Base-by-base conservation (phyloP, 2,329 filamentous ascomycete genomes). In the Cladosporium oxysporum region DNA sequence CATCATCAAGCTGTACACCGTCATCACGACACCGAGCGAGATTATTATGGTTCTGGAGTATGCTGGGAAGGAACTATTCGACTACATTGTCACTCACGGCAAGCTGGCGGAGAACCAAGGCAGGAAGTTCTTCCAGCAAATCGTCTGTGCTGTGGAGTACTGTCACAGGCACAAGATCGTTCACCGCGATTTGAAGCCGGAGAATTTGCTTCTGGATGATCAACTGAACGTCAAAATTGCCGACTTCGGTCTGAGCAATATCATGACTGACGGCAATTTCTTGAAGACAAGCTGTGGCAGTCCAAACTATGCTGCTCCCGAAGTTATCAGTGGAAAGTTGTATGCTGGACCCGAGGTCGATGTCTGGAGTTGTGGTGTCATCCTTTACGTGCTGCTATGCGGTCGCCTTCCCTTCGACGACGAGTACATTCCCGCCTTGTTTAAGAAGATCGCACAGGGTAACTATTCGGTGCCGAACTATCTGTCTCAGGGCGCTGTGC, bases 1-100 rank as follows among this genome's bases (percentile, higher is more conserved):
- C 80, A 99, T 99, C 77, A 99, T 99, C 83, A 99, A 99, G 81
- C 86, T 99, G 88, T 97, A 84, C 75, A 98, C 95, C 33, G 95
- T 99, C 70, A 98, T 99, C 78, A 97, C 96, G 69, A 97, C 94
- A 7, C 88, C 89, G 28, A 88, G 87, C 68, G 95, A 99, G 78
- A 99, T 99, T 77, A 95, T 98, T 79, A 99, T 99, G 95, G 95
- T 99, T 58, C 87, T 99, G 71, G 95, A 99, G 80, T 99, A 96
- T 79, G 95, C 95, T 50, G 95, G 95, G 68, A 92, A 92, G 68
- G 95, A 99, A 80, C 85, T 99, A 67, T 99, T 99, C 80, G 94
- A 99, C 79, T 98, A 98, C 80, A 95, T 99, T 69, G 95, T 99
- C 66, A 90, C 93, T 76, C 89, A 97, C 76, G 95, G 95, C 64